These are phyloP conservation scores for Diaporthe citri DNA, from an alignment of 2,329 filamentous ascomycete species.

Conservation along the genomic window DNA sequence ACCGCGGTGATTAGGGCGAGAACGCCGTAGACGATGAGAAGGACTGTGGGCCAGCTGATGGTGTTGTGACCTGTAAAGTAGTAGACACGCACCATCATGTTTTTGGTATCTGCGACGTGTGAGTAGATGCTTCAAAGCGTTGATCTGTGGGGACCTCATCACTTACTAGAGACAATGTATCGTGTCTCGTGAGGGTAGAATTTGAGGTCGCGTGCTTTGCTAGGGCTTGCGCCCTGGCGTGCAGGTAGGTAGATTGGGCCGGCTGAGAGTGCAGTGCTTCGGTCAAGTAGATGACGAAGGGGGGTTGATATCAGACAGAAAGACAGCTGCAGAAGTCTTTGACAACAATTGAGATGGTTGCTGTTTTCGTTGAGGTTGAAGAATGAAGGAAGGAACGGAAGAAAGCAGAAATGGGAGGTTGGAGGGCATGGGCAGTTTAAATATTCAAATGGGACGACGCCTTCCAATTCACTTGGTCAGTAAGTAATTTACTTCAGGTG, in stretches of 20 bases:
- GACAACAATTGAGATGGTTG: background rate
- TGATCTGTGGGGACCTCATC: background rate
- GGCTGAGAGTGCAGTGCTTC: background rate
- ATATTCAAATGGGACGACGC: background rate
- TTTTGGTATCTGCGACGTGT: background rate
- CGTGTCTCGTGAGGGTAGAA: background rate
- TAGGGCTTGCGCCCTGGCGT: background rate
- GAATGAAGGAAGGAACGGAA: background rate
- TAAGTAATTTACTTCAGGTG: background rate
- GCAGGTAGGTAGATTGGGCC: background rate
- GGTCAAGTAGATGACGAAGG: background rate
- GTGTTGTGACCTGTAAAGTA: too few relatives aligned
- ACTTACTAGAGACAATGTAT: background rate
- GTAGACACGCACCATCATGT: background rate
- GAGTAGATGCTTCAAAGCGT: background rate
- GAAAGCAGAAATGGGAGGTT: background rate
- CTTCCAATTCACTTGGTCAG: background rate
- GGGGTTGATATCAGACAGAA: background rate
- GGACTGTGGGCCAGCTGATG: background rate
- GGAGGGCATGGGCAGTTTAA: background rate
- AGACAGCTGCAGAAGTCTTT: background rate
- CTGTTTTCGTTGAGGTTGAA: background rate
- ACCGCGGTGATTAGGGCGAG: background rate
- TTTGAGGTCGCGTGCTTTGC: background rate
- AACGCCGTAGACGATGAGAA: background rate